A percentile compares a stretch with the other conserved stretches of the same genome.
Evolutionary conservation across 2,329 filamentous ascomycete species (phyloP).

Genomic region (Aureobasidium sp.): DNA sequence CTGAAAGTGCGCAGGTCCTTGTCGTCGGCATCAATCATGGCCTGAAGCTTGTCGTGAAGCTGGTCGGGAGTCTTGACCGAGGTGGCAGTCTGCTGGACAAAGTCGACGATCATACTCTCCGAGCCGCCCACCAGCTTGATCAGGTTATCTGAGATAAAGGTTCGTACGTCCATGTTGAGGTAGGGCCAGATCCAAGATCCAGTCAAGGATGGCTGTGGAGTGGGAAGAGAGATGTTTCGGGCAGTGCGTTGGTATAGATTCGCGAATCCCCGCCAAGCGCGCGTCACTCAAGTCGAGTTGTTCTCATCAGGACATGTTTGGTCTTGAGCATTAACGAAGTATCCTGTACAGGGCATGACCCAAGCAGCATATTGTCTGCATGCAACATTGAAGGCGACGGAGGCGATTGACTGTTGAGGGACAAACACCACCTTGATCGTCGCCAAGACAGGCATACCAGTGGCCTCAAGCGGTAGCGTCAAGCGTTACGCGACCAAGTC

Average conservation of each 20-base stretch:
- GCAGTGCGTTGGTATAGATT: not conserved
- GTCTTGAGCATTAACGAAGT: not conserved
- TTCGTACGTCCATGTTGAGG: constrained; percentile 26
- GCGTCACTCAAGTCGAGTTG: not conserved
- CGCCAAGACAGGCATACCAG: constrained; percentile 1
- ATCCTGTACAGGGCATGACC: not conserved
- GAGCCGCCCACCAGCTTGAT: constrained; percentile 47
- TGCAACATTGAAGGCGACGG: not conserved
- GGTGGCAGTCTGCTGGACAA: constrained; percentile 46
- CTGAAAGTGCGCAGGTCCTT: constrained; percentile 40
- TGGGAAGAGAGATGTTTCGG: not conserved
- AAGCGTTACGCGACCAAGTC: not conserved
- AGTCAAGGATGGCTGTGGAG: not conserved
- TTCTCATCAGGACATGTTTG: not conserved
- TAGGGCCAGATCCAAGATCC: not conserved
- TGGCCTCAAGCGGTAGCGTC: not conserved
- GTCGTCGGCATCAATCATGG: constrained; percentile 43
- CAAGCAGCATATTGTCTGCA: not conserved
- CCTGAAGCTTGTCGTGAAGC: constrained; percentile 42
- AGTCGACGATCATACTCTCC: constrained; percentile 48
- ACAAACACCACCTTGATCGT: not conserved
- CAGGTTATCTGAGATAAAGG: constrained; percentile 40
- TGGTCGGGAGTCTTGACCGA: constrained; percentile 39
- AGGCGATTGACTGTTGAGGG: not conserved
- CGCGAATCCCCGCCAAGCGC: not conserved